Evolutionary conservation across 768 basidiomycete species (phyloP), one percentile per base, ranked within the genome.

Genomic region (Boletus coccyginus): DNA sequence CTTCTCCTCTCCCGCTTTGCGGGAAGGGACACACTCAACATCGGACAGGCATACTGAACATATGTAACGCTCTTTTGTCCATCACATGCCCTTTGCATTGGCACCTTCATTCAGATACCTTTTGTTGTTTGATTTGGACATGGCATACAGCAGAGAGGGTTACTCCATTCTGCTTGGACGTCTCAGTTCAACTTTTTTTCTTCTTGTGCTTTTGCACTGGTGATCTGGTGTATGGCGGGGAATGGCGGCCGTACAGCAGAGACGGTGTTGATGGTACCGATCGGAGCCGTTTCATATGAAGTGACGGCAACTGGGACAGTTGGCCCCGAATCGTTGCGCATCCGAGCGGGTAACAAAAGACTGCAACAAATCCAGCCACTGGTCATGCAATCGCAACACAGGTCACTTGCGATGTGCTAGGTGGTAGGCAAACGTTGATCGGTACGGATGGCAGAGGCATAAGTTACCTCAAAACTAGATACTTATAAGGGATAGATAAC

Each of bases 61-160:
- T 63, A 66, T 71, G 70, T 71, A 71, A 55, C 71, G 64, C 57
- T 66, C 66, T 48, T 57, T 72, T 70, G 70, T 68, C 56, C 57
- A 59, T 71, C 62, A 59, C 61, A 56, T 57, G 55, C 65, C 61
- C 50, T 50, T 59, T 61, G 36, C 50, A 41, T 55, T 44, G 53
- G 53, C 57, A 60, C 66, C 27, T 59, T 62, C 70, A 44, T 69
- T 72, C 52, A 55, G 47, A 61, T 62, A 63, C 61, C 52, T 55
- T 24, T 45, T 62, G 57, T 65, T 66, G 63, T 62, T 63, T 60
- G 62, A 60, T 57, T 50, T 59, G 70, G 60, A 72, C 58, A 58
- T 59, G 55, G 49, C 54, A 59, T 57, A 39, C 44, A 45, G 49
- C 51, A 43, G 32, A 24, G 45, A 57, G 31, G 32, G 27, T 27